Evolutionary conservation across 805 yeast genomes (phyloP).

Genomic region (Priceomyces haplophilus): DNA sequence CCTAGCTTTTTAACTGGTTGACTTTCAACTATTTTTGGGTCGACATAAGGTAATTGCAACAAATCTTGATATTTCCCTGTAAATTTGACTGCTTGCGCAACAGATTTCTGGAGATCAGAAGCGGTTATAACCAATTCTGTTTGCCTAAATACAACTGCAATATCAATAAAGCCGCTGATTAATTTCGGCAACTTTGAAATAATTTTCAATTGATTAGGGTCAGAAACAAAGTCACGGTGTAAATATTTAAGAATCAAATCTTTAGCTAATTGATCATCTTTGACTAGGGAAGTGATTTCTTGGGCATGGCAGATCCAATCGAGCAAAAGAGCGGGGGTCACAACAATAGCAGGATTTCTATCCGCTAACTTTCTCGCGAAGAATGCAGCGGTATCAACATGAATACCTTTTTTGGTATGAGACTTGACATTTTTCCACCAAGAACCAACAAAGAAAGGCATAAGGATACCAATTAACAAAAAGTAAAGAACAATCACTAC

Average conservation of each 20-base stretch:
- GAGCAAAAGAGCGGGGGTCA: constrained; percentile 56
- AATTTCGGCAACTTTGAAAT: constrained; percentile 64
- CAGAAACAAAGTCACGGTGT: constrained; percentile 40
- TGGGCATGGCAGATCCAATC: constrained; percentile 61
- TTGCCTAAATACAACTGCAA: constrained; percentile 76
- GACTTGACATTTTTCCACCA: constrained; percentile 90
- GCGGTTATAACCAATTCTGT: constrained; percentile 60
- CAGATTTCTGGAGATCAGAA: constrained; percentile 62
- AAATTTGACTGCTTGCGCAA: constrained; percentile 72
- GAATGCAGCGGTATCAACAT: constrained; percentile 75
- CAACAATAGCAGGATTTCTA: constrained; percentile 64
- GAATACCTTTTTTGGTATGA: constrained; percentile 78
- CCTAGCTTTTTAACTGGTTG: constrained; percentile 61
- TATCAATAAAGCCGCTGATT: constrained; percentile 70
- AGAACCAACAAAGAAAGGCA: constrained; percentile 76
- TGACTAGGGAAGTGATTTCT: constrained; percentile 53
- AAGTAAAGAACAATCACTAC: constrained; percentile 63
- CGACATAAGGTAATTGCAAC: constrained; percentile 78
- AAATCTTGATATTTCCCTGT: constrained; percentile 56
- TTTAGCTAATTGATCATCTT: constrained; percentile 46
- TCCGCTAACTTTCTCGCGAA: constrained; percentile 73
- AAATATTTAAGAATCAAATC: constrained; percentile 56
- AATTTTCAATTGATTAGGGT: constrained; percentile 47
- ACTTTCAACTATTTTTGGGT: constrained; percentile 40
- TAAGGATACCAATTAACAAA: constrained; percentile 65